Evolutionary conservation across 768 basidiomycete species (phyloP).

Genomic region (Pisolithus orientalis): DNA sequence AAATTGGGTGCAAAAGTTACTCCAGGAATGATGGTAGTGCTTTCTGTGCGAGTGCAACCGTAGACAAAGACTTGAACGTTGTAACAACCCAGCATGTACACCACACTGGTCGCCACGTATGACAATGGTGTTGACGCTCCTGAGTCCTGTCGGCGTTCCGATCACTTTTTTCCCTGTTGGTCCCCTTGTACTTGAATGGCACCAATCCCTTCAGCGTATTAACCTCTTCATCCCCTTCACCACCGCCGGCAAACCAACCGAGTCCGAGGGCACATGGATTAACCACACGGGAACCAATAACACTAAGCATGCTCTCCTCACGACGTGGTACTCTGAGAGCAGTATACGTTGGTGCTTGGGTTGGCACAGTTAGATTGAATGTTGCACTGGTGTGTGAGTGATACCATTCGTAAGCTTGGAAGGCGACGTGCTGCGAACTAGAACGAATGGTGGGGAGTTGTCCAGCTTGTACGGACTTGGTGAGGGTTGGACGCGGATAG

Average conservation of each 20-base stretch:
- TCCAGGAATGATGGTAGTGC: conserved; percentile 39
- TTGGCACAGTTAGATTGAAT: conserved; percentile 64
- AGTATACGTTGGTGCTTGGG: conserved; percentile 34
- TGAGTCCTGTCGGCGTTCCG: conserved; percentile 11
- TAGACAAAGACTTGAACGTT: conserved; percentile 13
- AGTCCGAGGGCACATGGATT: conserved; percentile 70
- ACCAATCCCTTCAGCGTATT: not conserved
- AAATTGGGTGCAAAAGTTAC: conserved; percentile 31
- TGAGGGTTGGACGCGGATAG: conserved; percentile 25
- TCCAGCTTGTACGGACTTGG: conserved; percentile 32
- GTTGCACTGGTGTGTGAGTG: conserved; percentile 47
- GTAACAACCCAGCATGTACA: conserved; percentile 30
- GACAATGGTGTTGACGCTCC: conserved; percentile 54
- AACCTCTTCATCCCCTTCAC: conserved; percentile 20
- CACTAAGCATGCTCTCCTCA: conserved; percentile 73
- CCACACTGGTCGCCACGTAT: conserved; percentile 52
- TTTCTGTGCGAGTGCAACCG: conserved; percentile 44
- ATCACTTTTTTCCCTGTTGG: conserved; percentile 19
- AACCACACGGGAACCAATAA: conserved; percentile 77
- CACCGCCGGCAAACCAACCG: conserved; percentile 45
- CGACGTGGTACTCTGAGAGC: conserved; percentile 60
- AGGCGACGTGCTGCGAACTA: conserved; percentile 46
- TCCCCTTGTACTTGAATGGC: conserved; percentile 13
- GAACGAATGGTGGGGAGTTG: conserved; percentile 21
- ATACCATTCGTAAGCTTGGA: conserved; percentile 31